Percentiles rank a stretch among this genome's conserved stretches.
phyloP scores from a whole-genome alignment of 331 rosid species.

The Telfairia occidentalis region DNA sequence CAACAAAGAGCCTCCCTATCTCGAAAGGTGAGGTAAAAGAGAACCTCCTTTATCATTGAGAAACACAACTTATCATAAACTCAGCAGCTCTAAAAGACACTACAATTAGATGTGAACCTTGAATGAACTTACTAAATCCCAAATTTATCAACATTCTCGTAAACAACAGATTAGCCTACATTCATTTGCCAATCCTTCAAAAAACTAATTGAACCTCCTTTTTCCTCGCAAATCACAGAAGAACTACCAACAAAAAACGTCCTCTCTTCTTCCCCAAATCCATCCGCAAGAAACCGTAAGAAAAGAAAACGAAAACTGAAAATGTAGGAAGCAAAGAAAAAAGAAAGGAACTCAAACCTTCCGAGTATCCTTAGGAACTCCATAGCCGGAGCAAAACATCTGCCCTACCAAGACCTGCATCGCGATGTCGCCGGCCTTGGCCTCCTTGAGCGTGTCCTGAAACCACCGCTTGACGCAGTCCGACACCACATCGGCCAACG shows the following conservation, averaged over 20 bases:
- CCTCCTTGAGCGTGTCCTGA: slow-evolving; percentile 72
- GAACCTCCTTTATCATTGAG: neutral
- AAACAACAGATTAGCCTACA: neutral
- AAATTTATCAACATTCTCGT: neutral
- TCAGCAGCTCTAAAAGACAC: neutral
- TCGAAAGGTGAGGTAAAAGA: neutral
- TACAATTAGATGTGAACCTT: neutral
- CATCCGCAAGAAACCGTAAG: neutral
- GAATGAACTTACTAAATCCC: neutral
- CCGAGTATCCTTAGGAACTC: slow-evolving; percentile 44
- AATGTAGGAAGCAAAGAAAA: neutral
- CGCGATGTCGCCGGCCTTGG: slow-evolving; percentile 47
- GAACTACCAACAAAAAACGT: no score
- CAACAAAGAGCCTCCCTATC: neutral
- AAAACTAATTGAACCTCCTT: neutral
- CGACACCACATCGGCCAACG: slow-evolving; percentile 54
- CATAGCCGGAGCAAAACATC: slow-evolving; percentile 74
- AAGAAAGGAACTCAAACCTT: slow-evolving; percentile 28
- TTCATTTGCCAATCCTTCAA: neutral
- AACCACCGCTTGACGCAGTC: slow-evolving; percentile 80
- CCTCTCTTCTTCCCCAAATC: neutral
- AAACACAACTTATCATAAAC: neutral
- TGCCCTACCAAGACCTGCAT: slow-evolving; percentile 81
- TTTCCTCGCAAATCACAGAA: neutral
- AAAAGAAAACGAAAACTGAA: neutral